Evolutionary conservation across 768 basidiomycete genomes (phyloP).

Genomic region (Grammothele lineata): DNA sequence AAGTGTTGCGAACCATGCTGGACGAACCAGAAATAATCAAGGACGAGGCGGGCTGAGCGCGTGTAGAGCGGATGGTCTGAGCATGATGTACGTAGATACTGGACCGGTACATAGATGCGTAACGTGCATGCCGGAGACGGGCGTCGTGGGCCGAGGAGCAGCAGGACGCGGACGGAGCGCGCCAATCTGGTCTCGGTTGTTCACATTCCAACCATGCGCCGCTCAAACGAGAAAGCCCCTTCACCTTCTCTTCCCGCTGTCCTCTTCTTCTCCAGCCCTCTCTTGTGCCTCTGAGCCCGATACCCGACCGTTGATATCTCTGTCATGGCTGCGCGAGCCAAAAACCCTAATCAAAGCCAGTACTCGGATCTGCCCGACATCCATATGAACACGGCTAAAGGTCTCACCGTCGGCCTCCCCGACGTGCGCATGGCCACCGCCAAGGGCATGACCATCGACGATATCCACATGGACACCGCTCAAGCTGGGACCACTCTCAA

Average conservation of each 20-base stretch:
- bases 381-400: conserved; percentile 79
- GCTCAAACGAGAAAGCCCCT: too few species aligned
- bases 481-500: conserved; percentile 48
- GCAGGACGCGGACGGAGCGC: background rate
- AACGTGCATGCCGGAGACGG: too few species aligned
- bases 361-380: conserved; percentile 56
- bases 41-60: conserved; percentile 15
- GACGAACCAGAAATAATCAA: conserved; percentile 20
- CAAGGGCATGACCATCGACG: conserved; percentile 45
- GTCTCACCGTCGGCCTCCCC: conserved; percentile 39
- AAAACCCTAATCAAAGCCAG: background rate
- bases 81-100: background rate
- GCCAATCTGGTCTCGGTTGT: background rate
- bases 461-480: conserved; percentile 70
- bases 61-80: background rate
- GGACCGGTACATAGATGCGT: too few species aligned
- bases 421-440: conserved; percentile 66
- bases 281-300: background rate
- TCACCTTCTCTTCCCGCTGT: background rate
- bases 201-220: conserved; percentile 1
- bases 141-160: too few species aligned
- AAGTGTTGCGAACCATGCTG: conserved; percentile 23
- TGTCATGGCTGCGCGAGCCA: conserved; percentile 3
- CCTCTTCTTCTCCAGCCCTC: background rate
- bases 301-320: background rate